phyloP scores from a whole-genome alignment of 768 basidiomycete species.

The Russula vinacea region DNA sequence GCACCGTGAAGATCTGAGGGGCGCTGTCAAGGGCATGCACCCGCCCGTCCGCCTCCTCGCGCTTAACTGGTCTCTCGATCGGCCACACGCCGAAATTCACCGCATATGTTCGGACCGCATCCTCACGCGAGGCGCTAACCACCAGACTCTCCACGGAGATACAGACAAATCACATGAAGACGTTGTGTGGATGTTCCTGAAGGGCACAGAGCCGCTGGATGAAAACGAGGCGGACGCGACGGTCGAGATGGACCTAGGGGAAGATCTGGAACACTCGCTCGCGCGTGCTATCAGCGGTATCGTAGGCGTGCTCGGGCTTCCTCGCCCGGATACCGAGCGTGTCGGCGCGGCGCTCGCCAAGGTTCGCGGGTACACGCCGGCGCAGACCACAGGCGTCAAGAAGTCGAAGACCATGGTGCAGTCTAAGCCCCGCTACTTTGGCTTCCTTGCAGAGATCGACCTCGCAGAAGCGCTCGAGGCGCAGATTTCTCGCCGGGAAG shows the following conservation, averaged over 20 bases:
- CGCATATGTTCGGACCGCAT: slow-evolving; percentile 79
- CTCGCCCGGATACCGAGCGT: slow-evolving; percentile 51
- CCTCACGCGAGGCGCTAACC: slow-evolving; percentile 70
- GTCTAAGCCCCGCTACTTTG: slow-evolving; percentile 66
- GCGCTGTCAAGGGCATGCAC: slow-evolving; percentile 43
- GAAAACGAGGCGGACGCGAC: slow-evolving; percentile 60
- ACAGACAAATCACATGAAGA: slow-evolving; percentile 61
- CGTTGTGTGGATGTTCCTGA: slow-evolving; percentile 80
- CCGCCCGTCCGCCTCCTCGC: slow-evolving; percentile 74
- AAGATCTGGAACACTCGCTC: slow-evolving; percentile 54
- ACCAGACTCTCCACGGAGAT: slow-evolving; percentile 75
- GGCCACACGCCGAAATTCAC: slow-evolving; percentile 26
- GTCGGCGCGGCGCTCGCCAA: slow-evolving; percentile 51
- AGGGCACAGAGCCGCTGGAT: slow-evolving; percentile 56
- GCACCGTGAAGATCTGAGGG: slow-evolving; percentile 49
- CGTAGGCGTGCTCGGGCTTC: slow-evolving; percentile 51
- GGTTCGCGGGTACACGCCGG: slow-evolving; percentile 44
- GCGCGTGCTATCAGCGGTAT: slow-evolving; percentile 57
- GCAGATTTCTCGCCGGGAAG: slow-evolving; percentile 40
- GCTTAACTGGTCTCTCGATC: slow-evolving; percentile 4
- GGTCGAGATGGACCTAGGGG: slow-evolving; percentile 63
- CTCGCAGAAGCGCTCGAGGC: slow-evolving; percentile 47
- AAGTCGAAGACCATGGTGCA: slow-evolving; percentile 30
- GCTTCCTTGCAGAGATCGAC: slow-evolving; percentile 70
- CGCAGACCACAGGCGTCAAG: slow-evolving; percentile 36